Conservation (phyloP, 306 rosid genomes). For the Quercus agrifolia region DNA sequence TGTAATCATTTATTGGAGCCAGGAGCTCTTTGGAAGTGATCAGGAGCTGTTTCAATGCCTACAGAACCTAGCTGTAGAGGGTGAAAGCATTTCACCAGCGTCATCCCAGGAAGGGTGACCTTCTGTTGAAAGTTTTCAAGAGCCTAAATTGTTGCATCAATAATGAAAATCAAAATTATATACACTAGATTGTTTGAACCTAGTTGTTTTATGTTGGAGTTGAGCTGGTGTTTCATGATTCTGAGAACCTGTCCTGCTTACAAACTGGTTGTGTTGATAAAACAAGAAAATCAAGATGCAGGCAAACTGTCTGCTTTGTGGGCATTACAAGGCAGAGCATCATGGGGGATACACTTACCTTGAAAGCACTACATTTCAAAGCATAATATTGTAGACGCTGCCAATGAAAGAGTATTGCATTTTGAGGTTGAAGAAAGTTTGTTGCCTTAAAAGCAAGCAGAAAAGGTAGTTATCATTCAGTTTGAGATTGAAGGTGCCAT, state of each 20-base stretch:
- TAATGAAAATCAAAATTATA: not conserved
- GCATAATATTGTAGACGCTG: no score
- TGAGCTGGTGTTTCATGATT: not conserved
- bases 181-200: not conserved
- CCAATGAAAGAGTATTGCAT: no score
- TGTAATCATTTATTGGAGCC: constrained; percentile 1
- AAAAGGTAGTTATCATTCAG: not conserved
- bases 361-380: not conserved
- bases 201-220: not conserved
- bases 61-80: not conserved
- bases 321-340: not conserved
- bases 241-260: not conserved
- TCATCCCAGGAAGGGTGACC: not conserved
- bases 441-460: not conserved
- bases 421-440: no score
- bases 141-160: not conserved
- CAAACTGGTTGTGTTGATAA: not conserved
- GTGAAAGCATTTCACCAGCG: not conserved
- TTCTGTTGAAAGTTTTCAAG: not conserved
- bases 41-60: not conserved
- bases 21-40: constrained; percentile 18
- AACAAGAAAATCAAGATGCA: not conserved
- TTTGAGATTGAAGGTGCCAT: not conserved
- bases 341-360: not conserved
- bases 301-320: not conserved